Evolutionary conservation across 2,329 filamentous ascomycete species (phyloP).

Genomic region (Microsporum ferrugineum): DNA sequence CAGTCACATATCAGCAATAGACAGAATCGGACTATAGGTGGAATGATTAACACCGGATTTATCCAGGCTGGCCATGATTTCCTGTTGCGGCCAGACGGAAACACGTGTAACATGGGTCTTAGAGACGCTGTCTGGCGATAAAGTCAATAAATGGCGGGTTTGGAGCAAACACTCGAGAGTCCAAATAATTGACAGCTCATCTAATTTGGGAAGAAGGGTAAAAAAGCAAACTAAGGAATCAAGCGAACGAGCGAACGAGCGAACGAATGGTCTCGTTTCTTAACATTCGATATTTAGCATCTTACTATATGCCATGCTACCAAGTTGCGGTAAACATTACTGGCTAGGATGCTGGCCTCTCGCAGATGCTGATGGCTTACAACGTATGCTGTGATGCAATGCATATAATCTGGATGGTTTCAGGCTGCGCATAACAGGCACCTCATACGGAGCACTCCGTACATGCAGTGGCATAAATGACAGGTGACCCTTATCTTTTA

Average conservation of each 20-base stretch:
- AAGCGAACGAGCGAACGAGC: neutral
- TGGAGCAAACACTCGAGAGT: neutral
- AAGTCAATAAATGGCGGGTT: neutral
- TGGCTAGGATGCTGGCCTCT: neutral
- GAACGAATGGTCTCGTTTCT: neutral
- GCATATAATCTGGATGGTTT: neutral
- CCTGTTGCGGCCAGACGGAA: neutral
- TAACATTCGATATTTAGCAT: neutral
- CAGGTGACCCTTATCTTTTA: constrained; percentile 1
- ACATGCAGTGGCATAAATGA: constrained; percentile 1
- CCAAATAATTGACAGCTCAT: constrained; percentile 1
- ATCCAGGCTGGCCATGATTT: neutral
- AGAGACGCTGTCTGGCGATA: neutral
- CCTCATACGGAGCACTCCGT: neutral
- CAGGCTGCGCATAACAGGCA: neutral
- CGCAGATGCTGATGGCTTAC: neutral
- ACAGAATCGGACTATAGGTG: neutral
- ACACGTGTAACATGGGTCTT: neutral
- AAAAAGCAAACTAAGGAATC: neutral
- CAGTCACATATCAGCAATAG: neutral
- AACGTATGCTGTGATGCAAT: constrained; percentile 3
- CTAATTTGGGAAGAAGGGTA: neutral
- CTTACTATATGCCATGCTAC: neutral
- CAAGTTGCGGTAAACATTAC: neutral
- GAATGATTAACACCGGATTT: neutral